Percentiles rank a stretch among this genome's conserved stretches.
These are phyloP conservation scores for Aspergillus sp. DNA, from an alignment of 2,329 filamentous ascomycete species.

Conservation along the genomic window DNA sequence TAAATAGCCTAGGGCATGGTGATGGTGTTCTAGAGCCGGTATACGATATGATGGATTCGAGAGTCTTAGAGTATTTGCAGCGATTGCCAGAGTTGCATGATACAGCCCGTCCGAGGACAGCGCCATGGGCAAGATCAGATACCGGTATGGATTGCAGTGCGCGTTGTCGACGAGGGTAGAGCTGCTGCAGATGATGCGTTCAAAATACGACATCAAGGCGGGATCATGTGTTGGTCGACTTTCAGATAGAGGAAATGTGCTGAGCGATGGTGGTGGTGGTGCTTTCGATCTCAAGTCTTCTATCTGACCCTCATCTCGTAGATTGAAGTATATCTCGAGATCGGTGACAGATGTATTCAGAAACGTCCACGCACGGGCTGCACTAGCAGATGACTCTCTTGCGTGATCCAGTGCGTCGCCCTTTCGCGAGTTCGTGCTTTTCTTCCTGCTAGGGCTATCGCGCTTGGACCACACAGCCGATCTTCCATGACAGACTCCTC, in stretches of 20 bases:
- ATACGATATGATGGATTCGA: slow-evolving; percentile 21
- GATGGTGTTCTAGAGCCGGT: slow-evolving; percentile 24
- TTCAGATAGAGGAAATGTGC: background rate
- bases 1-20: background rate
- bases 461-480: too few species aligned
- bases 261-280: background rate
- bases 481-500: slow-evolving; percentile 27
- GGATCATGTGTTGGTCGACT: slow-evolving; percentile 10
- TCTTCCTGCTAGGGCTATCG: background rate
- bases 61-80: slow-evolving; percentile 25
- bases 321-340: background rate
- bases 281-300: background rate
- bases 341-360: background rate
- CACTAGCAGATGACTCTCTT: background rate
- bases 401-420: background rate
- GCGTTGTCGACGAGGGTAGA: slow-evolving; percentile 28
- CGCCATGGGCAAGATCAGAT: slow-evolving; percentile 30
- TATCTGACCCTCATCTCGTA: background rate
- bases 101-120: slow-evolving; percentile 26
- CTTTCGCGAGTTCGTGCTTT: too few species aligned
- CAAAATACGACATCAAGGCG: slow-evolving; percentile 25
- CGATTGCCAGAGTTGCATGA: slow-evolving; percentile 27
- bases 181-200: slow-evolving; percentile 27
- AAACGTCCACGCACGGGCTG: background rate
- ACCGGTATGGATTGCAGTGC: slow-evolving; percentile 29